These are phyloP conservation scores for Scheffersomyces stipitis DNA, from an alignment of 805 yeast genomes.

Conservation along the genomic window DNA sequence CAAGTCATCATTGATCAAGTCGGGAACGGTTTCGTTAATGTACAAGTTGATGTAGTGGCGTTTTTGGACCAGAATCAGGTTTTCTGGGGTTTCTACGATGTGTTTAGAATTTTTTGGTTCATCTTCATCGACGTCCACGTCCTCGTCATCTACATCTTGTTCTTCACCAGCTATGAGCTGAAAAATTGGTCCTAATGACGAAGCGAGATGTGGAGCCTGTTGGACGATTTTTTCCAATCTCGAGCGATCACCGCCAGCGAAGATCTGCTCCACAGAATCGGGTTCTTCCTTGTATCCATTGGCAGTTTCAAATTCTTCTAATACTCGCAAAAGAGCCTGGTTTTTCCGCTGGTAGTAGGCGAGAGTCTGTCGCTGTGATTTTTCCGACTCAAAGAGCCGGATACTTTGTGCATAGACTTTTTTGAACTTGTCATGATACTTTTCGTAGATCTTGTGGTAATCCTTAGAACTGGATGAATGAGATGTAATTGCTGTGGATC, in stretches of 20 bases:
- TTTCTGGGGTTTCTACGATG: not conserved
- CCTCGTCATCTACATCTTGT: no score
- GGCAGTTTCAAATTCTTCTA: slow-evolving; percentile 17
- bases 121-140: no score
- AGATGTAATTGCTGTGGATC: no score
- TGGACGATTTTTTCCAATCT: slow-evolving; percentile 23
- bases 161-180: not conserved
- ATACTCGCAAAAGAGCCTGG: slow-evolving; percentile 33
- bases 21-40: slow-evolving; percentile 38
- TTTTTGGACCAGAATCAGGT: slow-evolving; percentile 11
- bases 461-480: slow-evolving; percentile 10
- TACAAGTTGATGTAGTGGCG: slow-evolving; percentile 24
- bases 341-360: slow-evolving; percentile 35
- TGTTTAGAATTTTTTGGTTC: not conserved
- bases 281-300: not conserved
- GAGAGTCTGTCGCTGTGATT: slow-evolving; percentile 34
- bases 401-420: slow-evolving; percentile 22
- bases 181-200: not conserved
- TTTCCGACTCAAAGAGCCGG: slow-evolving; percentile 30
- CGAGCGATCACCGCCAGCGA: slow-evolving; percentile 8
- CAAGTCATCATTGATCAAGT: slow-evolving; percentile 36
- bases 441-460: slow-evolving; percentile 26
- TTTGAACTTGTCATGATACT: slow-evolving; percentile 25
- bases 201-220: slow-evolving; percentile 5
- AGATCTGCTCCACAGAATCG: not conserved